Base-by-base conservation (phyloP, 2,329 filamentous ascomycete species). In the Trichoderma atrobrunneum region DNA sequence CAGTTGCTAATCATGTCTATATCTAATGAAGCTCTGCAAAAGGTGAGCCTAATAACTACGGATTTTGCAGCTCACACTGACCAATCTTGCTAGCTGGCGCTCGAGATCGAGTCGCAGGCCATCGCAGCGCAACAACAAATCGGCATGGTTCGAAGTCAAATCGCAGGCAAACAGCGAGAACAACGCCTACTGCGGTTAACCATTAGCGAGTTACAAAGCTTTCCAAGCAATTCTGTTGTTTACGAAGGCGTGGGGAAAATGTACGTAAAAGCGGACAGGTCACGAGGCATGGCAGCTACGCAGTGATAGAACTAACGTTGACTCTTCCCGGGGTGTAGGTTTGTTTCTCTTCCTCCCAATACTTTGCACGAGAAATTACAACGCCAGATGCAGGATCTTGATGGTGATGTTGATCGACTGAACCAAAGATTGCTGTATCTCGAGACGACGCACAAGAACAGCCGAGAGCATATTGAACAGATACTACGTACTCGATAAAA, bases 211-310 rank as follows among this genome's bases (percentile, higher is more conserved):
- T 86, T 98, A 64, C 88, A 89, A n/a, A 87, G 89, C 7, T 83
- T 99, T 73, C 92, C 94, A 5, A 81, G 88, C 21, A 88, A 91
- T 62, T 96, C 94, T 0, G 91, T 91, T 36, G 89, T 97, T 32
- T 99, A 98, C 78, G 95, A 98, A 83, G 95, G 95, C 7, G 92
- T 98, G 12, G 96, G 96, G 66, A 99, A 98, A 85, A 98, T 99
- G 96, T 98, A 82, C 78, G 91, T 83, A 69, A 36, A 61, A 18
- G 48, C 32, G 14, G 26, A 26, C 34, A 34, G n/a, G 16, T 36
- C 28, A 39, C 54, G 14, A 21, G 32, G n/a, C 61, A 21, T n/a
- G 14, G 28, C n/a, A 21, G 16, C 36, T 39, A 65, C 69, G 67
- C 73, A 66, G 34, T 18, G 54, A 69, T 59, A 51, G 68, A 66